Evolutionary conservation across 768 basidiomycete genomes (phyloP).

Genomic region (Mrakia frigida): DNA sequence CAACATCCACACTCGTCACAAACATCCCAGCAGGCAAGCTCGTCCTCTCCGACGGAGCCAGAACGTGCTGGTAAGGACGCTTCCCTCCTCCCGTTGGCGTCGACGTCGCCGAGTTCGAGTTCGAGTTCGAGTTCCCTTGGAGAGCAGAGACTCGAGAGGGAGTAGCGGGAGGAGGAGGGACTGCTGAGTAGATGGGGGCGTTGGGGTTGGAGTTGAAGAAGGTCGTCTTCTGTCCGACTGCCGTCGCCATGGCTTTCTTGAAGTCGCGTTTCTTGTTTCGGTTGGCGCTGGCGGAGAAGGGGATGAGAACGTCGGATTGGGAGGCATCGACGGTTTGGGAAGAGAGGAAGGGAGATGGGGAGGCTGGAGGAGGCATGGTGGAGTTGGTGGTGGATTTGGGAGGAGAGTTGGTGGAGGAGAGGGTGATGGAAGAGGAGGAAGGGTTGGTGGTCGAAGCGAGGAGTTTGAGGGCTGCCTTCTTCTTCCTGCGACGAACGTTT

Average conservation of each 20-base stretch:
- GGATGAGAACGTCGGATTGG: not conserved
- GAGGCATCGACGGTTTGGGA: not conserved
- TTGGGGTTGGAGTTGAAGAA: not conserved
- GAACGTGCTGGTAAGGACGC: constrained; percentile 1
- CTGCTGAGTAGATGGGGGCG: constrained; percentile 3
- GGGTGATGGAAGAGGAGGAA: not conserved
- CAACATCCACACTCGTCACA: constrained; percentile 27
- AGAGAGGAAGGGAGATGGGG: not conserved
- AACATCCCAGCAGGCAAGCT: constrained; percentile 26
- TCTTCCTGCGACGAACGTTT: constrained; percentile 26
- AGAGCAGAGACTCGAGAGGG: not conserved
- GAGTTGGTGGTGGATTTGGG: not conserved
- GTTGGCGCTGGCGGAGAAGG: constrained; percentile 7
- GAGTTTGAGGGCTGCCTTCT: constrained; percentile 25
- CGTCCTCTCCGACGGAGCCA: not conserved
- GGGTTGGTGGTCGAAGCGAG: not conserved
- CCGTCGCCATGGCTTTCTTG: constrained; percentile 14
- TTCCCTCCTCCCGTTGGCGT: constrained; percentile 1
- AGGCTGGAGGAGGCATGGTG: not conserved
- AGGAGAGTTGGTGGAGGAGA: not conserved
- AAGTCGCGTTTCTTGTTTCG: constrained; percentile 21
- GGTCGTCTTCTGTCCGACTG: not conserved
- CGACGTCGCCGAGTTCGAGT: not conserved
- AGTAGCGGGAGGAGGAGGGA: constrained; percentile 14
- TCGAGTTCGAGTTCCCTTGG: not conserved